Conservation (phyloP, 495 filamentous ascomycete species). For the Annulohypoxylon stygium region DNA sequence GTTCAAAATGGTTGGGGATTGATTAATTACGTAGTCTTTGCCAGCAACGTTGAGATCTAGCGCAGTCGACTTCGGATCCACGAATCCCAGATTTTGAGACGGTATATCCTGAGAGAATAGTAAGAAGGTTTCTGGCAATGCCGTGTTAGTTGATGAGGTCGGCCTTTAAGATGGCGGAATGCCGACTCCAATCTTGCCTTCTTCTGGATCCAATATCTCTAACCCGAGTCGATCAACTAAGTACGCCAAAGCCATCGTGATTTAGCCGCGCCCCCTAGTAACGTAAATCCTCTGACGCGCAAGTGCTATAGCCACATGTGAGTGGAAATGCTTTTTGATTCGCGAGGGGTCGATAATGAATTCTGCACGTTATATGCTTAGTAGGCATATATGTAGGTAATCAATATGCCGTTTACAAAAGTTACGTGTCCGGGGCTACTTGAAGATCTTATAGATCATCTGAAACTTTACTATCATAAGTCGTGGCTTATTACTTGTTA, state of each 20-base stretch:
- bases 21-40: conserved; percentile 81
- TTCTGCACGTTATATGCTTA: conserved; percentile 19
- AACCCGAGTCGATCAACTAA: conserved; percentile 57
- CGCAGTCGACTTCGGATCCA: conserved; percentile 74
- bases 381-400: conserved; percentile 23
- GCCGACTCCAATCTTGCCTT: conserved; percentile 63
- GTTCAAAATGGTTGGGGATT: conserved; percentile 85
- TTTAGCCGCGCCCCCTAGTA: conserved; percentile 24
- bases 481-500: conserved; percentile 38
- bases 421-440: conserved; percentile 27
- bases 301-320: conserved; percentile 37
- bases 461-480: conserved; percentile 32
- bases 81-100: conserved; percentile 84
- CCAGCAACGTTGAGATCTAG: conserved; percentile 77
- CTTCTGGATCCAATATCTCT: conserved; percentile 70
- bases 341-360: not conserved
- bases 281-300: conserved; percentile 27
- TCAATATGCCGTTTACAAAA: conserved; percentile 28
- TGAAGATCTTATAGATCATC: conserved; percentile 38
- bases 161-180: conserved; percentile 21
- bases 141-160: conserved; percentile 21
- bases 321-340: conserved; percentile 32
- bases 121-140: conserved; percentile 79
- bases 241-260: conserved; percentile 52
- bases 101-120: conserved; percentile 83